These are phyloP conservation scores for Aspergillus arachidicola DNA, from an alignment of 2,329 filamentous ascomycete species.

Conservation along the genomic window DNA sequence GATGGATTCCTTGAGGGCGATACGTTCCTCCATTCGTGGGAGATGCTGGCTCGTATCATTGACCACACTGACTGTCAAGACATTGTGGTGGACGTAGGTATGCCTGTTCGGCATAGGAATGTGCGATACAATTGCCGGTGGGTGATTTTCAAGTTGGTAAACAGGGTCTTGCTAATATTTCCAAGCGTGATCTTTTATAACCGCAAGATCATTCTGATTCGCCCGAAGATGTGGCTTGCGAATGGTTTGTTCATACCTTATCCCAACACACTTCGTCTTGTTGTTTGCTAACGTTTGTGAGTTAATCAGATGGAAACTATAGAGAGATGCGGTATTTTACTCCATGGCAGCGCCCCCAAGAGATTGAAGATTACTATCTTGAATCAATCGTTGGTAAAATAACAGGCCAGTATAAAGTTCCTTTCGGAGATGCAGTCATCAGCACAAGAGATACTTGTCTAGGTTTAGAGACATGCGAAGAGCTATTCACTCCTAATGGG, in stretches of 20 bases:
- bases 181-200: slow-evolving; percentile 61
- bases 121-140: slow-evolving; percentile 65
- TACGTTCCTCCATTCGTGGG: slow-evolving; percentile 62
- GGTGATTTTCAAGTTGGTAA: neutral
- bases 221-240: slow-evolving; percentile 72
- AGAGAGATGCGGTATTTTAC: slow-evolving; percentile 65
- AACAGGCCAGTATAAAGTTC: slow-evolving; percentile 58
- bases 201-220: slow-evolving; percentile 69
- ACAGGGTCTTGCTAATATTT: neutral
- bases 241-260: slow-evolving; percentile 47
- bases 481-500: slow-evolving; percentile 62
- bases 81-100: slow-evolving; percentile 67
- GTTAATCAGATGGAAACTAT: slow-evolving; percentile 61
- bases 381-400: slow-evolving; percentile 62
- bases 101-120: slow-evolving; percentile 65
- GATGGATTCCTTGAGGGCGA: slow-evolving; percentile 68
- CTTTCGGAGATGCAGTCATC: slow-evolving; percentile 70
- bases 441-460: slow-evolving; percentile 64
- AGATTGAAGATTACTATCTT: slow-evolving; percentile 66
- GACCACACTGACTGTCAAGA: slow-evolving; percentile 61
- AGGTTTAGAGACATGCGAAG: slow-evolving; percentile 69
- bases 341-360: slow-evolving; percentile 61
- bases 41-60: slow-evolving; percentile 65
- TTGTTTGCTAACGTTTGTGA: neutral
- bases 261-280: neutral